phyloP scores from a whole-genome alignment of 257 asterid species.

The Misopates orontium region DNA sequence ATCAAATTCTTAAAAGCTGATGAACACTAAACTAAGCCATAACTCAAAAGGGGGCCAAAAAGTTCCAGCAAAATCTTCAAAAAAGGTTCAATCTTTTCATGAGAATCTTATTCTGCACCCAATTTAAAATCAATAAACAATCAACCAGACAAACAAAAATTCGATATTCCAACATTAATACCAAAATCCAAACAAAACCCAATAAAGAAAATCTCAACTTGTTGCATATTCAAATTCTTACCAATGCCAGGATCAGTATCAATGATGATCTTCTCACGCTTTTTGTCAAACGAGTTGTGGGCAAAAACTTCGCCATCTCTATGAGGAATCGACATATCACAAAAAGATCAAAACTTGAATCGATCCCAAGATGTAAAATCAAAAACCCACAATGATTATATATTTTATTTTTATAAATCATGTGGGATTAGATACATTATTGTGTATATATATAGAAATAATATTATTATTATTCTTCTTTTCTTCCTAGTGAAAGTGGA shows the following conservation, averaged over 20 bases:
- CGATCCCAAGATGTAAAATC: constrained; percentile 25
- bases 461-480: no score
- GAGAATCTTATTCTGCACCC: neutral
- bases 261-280: constrained; percentile 49
- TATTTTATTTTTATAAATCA: neutral
- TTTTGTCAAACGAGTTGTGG: constrained; percentile 24
- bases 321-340: constrained; percentile 39
- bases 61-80: neutral
- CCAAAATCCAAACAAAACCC: neutral
- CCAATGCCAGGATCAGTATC: constrained; percentile 78
- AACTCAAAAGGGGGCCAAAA: neutral
- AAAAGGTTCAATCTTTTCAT: neutral
- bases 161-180: neutral
- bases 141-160: no score
- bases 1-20: neutral
- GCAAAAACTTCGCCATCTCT: constrained; percentile 30
- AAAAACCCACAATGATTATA: constrained; percentile 1
- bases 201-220: neutral
- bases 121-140: neutral
- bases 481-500: constrained; percentile 7
- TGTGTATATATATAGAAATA: neutral
- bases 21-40: neutral
- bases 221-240: constrained; percentile 2
- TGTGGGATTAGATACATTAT: neutral
- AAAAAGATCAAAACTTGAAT: constrained; percentile 17